These are phyloP conservation scores for Mortierella antarctica DNA, from an alignment of 192 early-diverging fungal species.

Conservation along the genomic window DNA sequence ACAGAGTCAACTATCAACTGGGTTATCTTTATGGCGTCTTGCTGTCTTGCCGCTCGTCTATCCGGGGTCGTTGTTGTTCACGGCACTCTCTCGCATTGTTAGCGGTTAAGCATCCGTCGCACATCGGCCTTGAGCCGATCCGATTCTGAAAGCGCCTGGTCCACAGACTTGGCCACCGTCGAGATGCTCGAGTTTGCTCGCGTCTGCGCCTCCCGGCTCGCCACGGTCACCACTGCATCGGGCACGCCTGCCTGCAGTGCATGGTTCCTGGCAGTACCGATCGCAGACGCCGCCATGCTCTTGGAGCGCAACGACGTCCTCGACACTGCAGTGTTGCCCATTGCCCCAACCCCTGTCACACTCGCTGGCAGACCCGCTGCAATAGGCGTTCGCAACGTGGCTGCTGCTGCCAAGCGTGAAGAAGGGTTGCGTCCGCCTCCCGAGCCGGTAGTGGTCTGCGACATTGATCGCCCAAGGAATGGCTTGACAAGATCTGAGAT, in stretches of 20 bases:
- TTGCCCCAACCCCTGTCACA: constrained; percentile 31
- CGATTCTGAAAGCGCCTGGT: constrained; percentile 39
- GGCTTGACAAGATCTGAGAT: constrained; percentile 39
- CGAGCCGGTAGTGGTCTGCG: neutral
- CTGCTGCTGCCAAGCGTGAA: constrained; percentile 32
- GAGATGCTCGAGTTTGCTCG: constrained; percentile 46
- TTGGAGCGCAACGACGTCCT: constrained; percentile 31
- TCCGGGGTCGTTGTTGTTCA: neutral
- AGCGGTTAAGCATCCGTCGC: constrained; percentile 46
- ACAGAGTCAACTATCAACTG: too few species aligned
- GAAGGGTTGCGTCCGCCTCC: constrained; percentile 13
- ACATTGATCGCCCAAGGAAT: constrained; percentile 21
- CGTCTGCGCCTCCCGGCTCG: constrained; percentile 34
- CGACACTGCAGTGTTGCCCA: constrained; percentile 40
- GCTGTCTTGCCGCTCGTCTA: too few species aligned
- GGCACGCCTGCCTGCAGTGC: constrained; percentile 29
- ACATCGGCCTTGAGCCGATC: constrained; percentile 44
- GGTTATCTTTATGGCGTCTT: too few species aligned
- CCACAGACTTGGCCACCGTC: constrained; percentile 18
- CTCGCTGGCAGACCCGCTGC: constrained; percentile 41
- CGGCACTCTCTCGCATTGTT: neutral
- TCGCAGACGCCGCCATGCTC: constrained; percentile 42
- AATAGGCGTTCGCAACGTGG: constrained; percentile 37
- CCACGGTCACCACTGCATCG: constrained; percentile 22
- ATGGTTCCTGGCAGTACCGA: constrained; percentile 34